phyloP scores from a whole-genome alignment of 1,284 basidiomycete species.

The Cutaneotrichosporon sp. region DNA sequence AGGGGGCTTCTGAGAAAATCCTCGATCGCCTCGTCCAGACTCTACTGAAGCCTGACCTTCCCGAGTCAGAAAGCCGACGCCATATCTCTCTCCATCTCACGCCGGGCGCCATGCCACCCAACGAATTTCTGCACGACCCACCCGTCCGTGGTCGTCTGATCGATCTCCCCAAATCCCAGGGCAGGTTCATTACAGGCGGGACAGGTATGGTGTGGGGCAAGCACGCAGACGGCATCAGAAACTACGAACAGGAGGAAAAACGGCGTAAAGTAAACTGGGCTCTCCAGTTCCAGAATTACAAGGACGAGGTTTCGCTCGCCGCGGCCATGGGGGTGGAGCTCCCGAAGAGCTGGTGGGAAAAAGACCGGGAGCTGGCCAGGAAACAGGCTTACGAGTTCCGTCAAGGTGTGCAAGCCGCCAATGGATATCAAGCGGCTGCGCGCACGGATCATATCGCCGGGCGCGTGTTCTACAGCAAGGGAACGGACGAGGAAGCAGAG shows the following conservation, averaged over 20 bases:
- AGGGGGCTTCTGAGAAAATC: constrained; percentile 16
- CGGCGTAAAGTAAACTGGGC: constrained; percentile 2
- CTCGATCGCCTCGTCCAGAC: constrained; percentile 27
- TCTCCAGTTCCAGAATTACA: constrained; percentile 11
- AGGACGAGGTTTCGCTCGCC: constrained; percentile 5
- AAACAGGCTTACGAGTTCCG: constrained; percentile 8
- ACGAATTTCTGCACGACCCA: constrained; percentile 9
- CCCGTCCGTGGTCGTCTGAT: neutral
- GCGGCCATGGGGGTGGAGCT: constrained; percentile 3
- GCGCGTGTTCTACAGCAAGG: neutral
- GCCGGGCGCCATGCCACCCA: constrained; percentile 6
- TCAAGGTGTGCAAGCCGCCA: neutral
- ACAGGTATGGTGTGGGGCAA: constrained; percentile 32
- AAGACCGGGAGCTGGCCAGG: constrained; percentile 3
- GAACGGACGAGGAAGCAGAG: neutral
- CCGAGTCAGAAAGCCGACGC: neutral
- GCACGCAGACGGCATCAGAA: constrained; percentile 6
- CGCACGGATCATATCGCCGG: neutral
- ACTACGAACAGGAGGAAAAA: constrained; percentile 7
- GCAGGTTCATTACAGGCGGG: constrained; percentile 17
- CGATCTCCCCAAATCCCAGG: neutral
- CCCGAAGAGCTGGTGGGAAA: constrained; percentile 11
- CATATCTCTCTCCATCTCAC: constrained; percentile 18
- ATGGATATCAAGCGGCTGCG: neutral
- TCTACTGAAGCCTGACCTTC: constrained; percentile 20